phyloP scores from a whole-genome alignment of 2,329 filamentous ascomycete genomes.

The Verticillium nonalfalfae region DNA sequence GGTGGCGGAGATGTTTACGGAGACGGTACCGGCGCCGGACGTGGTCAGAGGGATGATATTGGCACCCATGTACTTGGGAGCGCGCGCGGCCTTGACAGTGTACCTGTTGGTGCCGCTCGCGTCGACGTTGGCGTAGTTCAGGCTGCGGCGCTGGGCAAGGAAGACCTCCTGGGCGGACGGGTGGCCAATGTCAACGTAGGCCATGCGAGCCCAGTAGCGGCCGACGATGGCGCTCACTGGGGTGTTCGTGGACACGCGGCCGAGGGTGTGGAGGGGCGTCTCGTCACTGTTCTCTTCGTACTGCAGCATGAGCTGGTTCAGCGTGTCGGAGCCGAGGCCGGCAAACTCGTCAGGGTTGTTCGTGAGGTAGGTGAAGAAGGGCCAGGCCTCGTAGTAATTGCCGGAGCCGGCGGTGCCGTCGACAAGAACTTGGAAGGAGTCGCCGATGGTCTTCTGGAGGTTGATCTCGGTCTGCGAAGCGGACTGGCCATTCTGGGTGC shows the following conservation, averaged over 20 bases:
- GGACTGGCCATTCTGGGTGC: conserved; percentile 25
- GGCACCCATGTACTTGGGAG: conserved; percentile 41
- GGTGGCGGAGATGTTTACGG: conserved; percentile 25
- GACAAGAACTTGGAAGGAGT: conserved; percentile 40
- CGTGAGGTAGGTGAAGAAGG: conserved; percentile 40
- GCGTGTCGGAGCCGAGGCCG: conserved; percentile 31
- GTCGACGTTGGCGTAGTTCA: conserved; percentile 38
- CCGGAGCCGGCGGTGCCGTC: conserved; percentile 32
- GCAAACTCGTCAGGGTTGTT: conserved; percentile 38
- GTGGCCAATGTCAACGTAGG: conserved; percentile 43
- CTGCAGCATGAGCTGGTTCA: conserved; percentile 34
- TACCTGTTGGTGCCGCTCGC: conserved; percentile 23
- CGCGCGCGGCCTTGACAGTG: conserved; percentile 32
- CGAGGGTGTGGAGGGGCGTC: conserved; percentile 39
- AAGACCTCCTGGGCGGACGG: conserved; percentile 30
- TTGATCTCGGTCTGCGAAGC: conserved; percentile 31
- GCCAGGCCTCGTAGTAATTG: conserved; percentile 48
- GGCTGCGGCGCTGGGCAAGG: conserved; percentile 20
- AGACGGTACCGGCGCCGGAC: conserved; percentile 19
- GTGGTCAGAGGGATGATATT: conserved; percentile 39
- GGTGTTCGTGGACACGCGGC: conserved; percentile 25
- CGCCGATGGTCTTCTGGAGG: conserved; percentile 35
- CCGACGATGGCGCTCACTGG: conserved; percentile 34
- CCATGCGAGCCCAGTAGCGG: conserved; percentile 47
- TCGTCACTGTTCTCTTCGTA: conserved; percentile 39